These are phyloP conservation scores for Pseudopithomyces chartarum DNA, from an alignment of 2,329 filamentous ascomycete species.

Conservation along the genomic window DNA sequence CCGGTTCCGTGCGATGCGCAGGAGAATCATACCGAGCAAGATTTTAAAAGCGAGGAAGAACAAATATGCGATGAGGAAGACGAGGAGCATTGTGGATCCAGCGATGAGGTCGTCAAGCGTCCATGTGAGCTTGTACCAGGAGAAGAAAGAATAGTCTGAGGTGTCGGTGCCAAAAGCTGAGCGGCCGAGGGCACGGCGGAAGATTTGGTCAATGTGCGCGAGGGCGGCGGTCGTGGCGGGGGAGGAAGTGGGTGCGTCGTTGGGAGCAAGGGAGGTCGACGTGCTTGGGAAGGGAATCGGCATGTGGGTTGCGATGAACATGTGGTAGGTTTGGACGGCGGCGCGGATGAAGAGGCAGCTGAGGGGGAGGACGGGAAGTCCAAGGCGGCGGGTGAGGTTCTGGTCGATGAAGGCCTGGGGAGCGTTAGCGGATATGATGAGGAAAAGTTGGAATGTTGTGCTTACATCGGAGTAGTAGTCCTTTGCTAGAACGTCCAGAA, in stretches of 20 bases:
- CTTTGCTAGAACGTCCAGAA: constrained; percentile 91
- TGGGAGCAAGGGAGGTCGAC: constrained; percentile 68
- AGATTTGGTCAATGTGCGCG: constrained; percentile 76
- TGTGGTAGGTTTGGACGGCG: constrained; percentile 94
- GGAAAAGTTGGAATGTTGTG: constrained; percentile 3
- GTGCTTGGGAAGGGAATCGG: constrained; percentile 72
- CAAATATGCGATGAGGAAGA: constrained; percentile 84
- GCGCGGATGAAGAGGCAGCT: constrained; percentile 95
- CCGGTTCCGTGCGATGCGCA: constrained; percentile 77
- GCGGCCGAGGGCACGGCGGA: constrained; percentile 77
- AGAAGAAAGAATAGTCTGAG: constrained; percentile 34
- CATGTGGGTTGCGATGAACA: constrained; percentile 90
- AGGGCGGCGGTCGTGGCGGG: constrained; percentile 78
- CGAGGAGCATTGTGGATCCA: constrained; percentile 77
- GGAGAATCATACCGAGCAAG: constrained; percentile 82
- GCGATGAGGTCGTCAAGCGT: constrained; percentile 76
- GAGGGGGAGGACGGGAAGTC: constrained; percentile 87
- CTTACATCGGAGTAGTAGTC: constrained; percentile 94
- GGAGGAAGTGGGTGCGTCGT: constrained; percentile 57
- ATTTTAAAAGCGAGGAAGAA: constrained; percentile 82
- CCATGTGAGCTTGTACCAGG: constrained; percentile 50
- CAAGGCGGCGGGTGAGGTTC: constrained; percentile 85
- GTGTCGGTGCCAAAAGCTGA: constrained; percentile 65
- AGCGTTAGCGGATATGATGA: constrained; percentile 11
- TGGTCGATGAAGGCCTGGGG: constrained; percentile 83